phyloP scores from a whole-genome alignment of 768 basidiomycete genomes.

The Rhizopogon vinicolor region DNA sequence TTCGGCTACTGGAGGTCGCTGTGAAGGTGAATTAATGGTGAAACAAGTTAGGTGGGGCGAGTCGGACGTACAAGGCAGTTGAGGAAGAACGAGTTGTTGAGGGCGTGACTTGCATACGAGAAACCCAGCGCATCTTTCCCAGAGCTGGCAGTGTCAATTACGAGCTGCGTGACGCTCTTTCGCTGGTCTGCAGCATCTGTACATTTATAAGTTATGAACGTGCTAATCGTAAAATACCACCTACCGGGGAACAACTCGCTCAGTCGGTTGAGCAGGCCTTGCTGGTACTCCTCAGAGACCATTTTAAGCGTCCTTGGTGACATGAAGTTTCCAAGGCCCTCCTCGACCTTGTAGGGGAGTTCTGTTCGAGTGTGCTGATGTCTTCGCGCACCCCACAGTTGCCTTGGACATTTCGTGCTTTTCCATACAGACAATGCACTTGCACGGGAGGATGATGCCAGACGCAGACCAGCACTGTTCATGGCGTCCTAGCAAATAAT shows the following conservation, averaged over 20 bases:
- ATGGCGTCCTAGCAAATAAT: constrained; percentile 9
- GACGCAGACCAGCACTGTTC: constrained; percentile 15
- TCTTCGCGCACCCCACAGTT: constrained; percentile 23
- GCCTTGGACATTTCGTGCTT: constrained; percentile 4
- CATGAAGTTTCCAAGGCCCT: constrained; percentile 77
- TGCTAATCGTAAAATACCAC: constrained; percentile 11
- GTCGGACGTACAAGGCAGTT: constrained; percentile 65
- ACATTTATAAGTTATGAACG: background rate
- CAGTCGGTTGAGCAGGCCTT: constrained; percentile 73
- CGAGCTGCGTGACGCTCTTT: constrained; percentile 62
- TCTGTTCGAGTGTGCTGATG: constrained; percentile 45
- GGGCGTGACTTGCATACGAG: constrained; percentile 86
- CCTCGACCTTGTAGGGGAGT: constrained; percentile 63
- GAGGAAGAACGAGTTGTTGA: constrained; percentile 96
- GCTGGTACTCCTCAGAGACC: constrained; percentile 80
- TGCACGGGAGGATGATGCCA: constrained; percentile 18
- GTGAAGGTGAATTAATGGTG: background rate
- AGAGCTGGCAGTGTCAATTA: constrained; percentile 59
- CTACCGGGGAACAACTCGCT: constrained; percentile 72
- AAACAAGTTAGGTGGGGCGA: background rate
- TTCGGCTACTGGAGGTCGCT: constrained; percentile 32
- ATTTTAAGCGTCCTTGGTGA: constrained; percentile 66
- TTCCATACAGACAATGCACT: constrained; percentile 12
- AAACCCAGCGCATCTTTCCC: constrained; percentile 66
- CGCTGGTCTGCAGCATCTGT: constrained; percentile 54